These are phyloP conservation scores for Corynascus novoguineensis DNA, from an alignment of 495 filamentous ascomycete species.

Conservation along the genomic window DNA sequence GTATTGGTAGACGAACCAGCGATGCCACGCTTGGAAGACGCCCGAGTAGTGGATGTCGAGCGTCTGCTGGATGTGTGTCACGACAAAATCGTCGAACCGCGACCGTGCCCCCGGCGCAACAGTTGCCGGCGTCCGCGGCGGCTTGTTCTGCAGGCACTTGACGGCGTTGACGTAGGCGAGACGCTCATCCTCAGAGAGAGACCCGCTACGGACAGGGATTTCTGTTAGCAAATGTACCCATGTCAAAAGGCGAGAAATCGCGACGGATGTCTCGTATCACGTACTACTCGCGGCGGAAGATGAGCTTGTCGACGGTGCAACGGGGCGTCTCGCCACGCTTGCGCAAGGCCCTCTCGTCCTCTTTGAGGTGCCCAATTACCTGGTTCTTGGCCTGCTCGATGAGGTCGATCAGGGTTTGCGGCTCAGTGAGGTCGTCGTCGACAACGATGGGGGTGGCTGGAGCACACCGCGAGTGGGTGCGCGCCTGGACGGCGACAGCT, in stretches of 20 bases:
- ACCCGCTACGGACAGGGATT: constrained; percentile 33
- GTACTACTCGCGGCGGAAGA: constrained; percentile 23
- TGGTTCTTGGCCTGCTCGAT: constrained; percentile 12
- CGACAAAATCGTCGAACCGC: constrained; percentile 67
- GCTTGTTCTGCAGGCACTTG: constrained; percentile 53
- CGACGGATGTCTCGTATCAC: neutral
- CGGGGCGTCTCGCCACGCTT: constrained; percentile 11
- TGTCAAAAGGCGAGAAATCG: neutral
- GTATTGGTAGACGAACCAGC: constrained; percentile 58
- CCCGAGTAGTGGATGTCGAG: constrained; percentile 57
- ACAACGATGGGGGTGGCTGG: neutral
- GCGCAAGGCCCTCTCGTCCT: constrained; percentile 8
- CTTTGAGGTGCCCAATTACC: neutral
- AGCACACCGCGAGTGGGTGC: neutral
- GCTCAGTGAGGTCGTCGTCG: constrained; percentile 3
- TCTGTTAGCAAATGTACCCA: neutral
- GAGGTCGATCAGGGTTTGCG: neutral
- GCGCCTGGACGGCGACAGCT: constrained; percentile 7
- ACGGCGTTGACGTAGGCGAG: constrained; percentile 59
- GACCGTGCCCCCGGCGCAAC: constrained; percentile 32
- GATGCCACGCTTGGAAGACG: constrained; percentile 66
- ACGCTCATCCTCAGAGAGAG: constrained; percentile 42
- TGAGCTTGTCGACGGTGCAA: constrained; percentile 13
- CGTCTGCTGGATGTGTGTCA: constrained; percentile 61
- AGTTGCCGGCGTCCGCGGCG: constrained; percentile 41